Conservation (phyloP, 192 early-diverging fungal genomes). For the Entomortierella parvispora region DNA sequence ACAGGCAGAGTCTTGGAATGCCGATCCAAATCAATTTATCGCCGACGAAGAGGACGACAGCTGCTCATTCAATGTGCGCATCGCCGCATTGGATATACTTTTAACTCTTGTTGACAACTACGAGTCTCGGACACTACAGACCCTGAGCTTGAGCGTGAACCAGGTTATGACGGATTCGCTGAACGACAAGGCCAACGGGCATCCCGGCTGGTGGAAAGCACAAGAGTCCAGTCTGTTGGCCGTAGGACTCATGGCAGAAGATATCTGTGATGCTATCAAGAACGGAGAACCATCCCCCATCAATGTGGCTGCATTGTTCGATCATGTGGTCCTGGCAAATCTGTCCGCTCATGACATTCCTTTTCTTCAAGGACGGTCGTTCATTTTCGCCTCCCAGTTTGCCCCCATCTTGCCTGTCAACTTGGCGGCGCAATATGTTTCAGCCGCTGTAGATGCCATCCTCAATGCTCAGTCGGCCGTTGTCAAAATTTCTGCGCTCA, state of each 20-base stretch:
- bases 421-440: constrained; percentile 74
- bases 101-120: constrained; percentile 7
- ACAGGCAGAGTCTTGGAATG: constrained; percentile 73
- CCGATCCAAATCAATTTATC: constrained; percentile 87
- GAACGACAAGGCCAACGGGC: constrained; percentile 6
- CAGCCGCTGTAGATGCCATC: constrained; percentile 76
- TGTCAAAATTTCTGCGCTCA: constrained; percentile 75
- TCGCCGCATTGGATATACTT: constrained; percentile 76
- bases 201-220: constrained; percentile 73
- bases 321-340: constrained; percentile 79
- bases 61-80: constrained; percentile 79
- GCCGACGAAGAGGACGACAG: constrained; percentile 92
- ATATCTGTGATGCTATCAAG: constrained; percentile 63
- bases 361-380: constrained; percentile 87
- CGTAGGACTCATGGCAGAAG: constrained; percentile 69
- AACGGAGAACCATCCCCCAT: constrained; percentile 30
- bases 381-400: constrained; percentile 87
- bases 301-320: constrained; percentile 79
- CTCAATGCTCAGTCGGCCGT: constrained; percentile 58
- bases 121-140: constrained; percentile 2
- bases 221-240: constrained; percentile 84
- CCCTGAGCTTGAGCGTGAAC: constrained; percentile 33
- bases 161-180: constrained; percentile 56
- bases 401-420: constrained; percentile 70
- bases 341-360: constrained; percentile 65